These are phyloP conservation scores for Aspergillus cejpii DNA, from an alignment of 2,329 filamentous ascomycete species.

Conservation along the genomic window DNA sequence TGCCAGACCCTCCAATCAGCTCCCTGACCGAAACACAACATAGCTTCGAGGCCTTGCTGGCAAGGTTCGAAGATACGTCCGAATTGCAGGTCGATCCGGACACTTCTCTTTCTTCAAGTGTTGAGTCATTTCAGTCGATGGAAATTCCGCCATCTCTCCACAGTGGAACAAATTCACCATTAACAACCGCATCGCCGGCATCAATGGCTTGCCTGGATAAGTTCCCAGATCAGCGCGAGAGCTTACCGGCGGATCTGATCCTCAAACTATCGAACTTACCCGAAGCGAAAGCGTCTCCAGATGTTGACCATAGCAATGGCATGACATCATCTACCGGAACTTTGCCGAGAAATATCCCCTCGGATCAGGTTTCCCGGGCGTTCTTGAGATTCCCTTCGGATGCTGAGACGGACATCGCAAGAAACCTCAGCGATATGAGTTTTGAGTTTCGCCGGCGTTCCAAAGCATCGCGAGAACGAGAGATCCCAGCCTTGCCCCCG, in stretches of 20 bases:
- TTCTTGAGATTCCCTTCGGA: not conserved
- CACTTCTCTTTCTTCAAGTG: slow-evolving; percentile 31
- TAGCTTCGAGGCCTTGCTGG: slow-evolving; percentile 34
- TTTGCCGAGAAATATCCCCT: not conserved
- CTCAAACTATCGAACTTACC: not conserved
- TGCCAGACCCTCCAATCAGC: slow-evolving; percentile 12
- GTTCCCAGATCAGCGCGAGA: not conserved
- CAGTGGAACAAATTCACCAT: slow-evolving; percentile 16
- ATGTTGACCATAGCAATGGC: not conserved
- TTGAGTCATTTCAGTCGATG: slow-evolving; percentile 41
- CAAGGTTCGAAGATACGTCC: slow-evolving; percentile 33
- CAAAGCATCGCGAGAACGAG: slow-evolving; percentile 50
- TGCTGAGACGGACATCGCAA: not conserved
- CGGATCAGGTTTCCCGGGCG: not conserved
- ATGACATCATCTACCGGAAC: not conserved
- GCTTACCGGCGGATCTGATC: not conserved
- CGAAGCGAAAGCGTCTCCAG: not conserved
- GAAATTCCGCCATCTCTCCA: slow-evolving; percentile 20
- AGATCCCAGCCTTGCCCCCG: slow-evolving; percentile 61
- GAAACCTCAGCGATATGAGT: slow-evolving; percentile 27
- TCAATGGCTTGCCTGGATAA: not conserved
- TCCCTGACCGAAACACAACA: slow-evolving; percentile 27
- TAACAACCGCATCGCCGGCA: slow-evolving; percentile 16
- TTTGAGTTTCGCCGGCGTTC: slow-evolving; percentile 47
- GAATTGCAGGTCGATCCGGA: slow-evolving; percentile 25